Evolutionary conservation across 2,329 filamentous ascomycete genomes (phyloP), one percentile per base, ranked within the genome.

Genomic region (Domatiomyces catenatus): DNA sequence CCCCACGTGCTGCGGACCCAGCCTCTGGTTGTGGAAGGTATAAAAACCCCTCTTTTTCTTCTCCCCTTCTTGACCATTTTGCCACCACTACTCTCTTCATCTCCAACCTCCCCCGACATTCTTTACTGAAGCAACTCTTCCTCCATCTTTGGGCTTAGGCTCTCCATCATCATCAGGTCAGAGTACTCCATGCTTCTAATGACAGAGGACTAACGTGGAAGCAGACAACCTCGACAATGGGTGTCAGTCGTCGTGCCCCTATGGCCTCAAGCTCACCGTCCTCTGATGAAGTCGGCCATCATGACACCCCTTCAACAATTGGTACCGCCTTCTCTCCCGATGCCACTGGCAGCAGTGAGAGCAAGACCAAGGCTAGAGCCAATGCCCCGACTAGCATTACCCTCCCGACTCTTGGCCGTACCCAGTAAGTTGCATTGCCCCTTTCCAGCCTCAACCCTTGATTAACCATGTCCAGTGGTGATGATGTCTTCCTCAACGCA

Each of bases 311-410:
- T 0, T 79, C 82, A 52, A 83, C 80, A 6, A 75, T 74, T 47
- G 57, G 81, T 43, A 81, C 80, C 4, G 67, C 75, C 5, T 83
- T 83, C 61, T 84, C 80, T 3, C 79, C 80, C 0, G 75, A 78
- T 15, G 76, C 78, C 42, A 64, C 65, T 48, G 71, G 72, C 12
- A 46, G 50, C 12, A 64, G 67, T 39, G 73, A 71, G 56, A 55
- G 56, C 20, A 57, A 57, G 42, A 54, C 57, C 44, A 54, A 58
- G 12, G 51, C 58, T 44, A 54, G 48, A 44, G 45, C 55, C 46
- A 51, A 52, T 47, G 55, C 48, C 46, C 52, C 32, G 10, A 39
- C 32, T 15, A 39, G 32, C 32, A 39, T 39, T 12, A 12, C 32
- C 5, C 32, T 39, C 32, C 32, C 32, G 15, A 39, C 32, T 39